These are phyloP conservation scores for Lepraria neglecta DNA, from an alignment of 495 filamentous ascomycete genomes.

Conservation along the genomic window DNA sequence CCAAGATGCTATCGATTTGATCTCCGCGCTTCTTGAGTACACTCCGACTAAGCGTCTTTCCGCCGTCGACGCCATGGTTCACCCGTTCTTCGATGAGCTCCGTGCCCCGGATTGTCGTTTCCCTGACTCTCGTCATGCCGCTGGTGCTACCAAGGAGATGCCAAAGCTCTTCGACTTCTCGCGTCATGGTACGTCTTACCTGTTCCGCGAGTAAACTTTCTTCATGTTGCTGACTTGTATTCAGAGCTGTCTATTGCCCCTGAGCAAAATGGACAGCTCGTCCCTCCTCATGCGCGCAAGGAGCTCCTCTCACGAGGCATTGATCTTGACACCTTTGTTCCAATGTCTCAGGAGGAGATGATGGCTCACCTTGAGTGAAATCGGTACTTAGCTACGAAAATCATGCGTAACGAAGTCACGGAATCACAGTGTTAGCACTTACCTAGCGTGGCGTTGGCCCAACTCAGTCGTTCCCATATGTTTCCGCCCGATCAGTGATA, in stretches of 20 bases:
- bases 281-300: slow-evolving; percentile 73
- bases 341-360: slow-evolving; percentile 89
- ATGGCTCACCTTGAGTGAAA: slow-evolving; percentile 92
- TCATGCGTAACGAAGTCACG: slow-evolving; percentile 40
- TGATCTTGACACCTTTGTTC: slow-evolving; percentile 89
- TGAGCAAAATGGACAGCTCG: slow-evolving; percentile 75
- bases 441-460: slow-evolving; percentile 29
- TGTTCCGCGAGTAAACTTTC: slow-evolving; percentile 11
- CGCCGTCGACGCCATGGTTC: slow-evolving; percentile 93
- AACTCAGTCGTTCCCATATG: slow-evolving; percentile 28
- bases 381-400: slow-evolving; percentile 20
- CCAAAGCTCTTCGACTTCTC: slow-evolving; percentile 90
- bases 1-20: slow-evolving; percentile 86
- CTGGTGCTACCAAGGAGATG: slow-evolving; percentile 67
- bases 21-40: slow-evolving; percentile 89
- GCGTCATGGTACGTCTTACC: slow-evolving; percentile 66
- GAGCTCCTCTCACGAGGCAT: slow-evolving; percentile 69
- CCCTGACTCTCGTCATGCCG: slow-evolving; percentile 87
- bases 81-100: slow-evolving; percentile 97
- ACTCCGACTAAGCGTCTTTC: slow-evolving; percentile 92
- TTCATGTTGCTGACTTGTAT: slow-evolving; percentile 20
- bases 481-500: slow-evolving; percentile 21
- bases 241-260: slow-evolving; percentile 93
- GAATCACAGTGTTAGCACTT: slow-evolving; percentile 28
- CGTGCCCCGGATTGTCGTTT: slow-evolving; percentile 79